phyloP scores from a whole-genome alignment of 169 alveolate species.

The Cryptosporidium bovis region DNA sequence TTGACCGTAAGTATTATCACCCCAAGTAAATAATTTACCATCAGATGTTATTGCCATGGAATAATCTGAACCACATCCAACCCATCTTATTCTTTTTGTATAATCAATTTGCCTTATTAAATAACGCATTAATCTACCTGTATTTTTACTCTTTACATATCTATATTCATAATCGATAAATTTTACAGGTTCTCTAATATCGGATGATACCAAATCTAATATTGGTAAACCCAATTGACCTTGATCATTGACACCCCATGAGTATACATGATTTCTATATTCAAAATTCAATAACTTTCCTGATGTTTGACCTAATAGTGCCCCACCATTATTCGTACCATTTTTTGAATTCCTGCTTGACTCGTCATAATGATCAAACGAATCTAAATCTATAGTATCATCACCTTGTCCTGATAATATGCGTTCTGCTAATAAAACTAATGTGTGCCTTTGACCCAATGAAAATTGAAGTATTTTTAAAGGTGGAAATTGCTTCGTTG shows the following conservation, averaged over 20 bases:
- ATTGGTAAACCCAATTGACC: constrained; percentile 61
- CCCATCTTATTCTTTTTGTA: constrained; percentile 74
- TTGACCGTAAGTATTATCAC: constrained; percentile 63
- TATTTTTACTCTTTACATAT: constrained; percentile 20
- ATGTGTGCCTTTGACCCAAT: constrained; percentile 64
- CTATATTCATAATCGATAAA: constrained; percentile 65
- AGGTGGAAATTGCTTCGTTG: constrained; percentile 73
- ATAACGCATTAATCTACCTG: constrained; percentile 50
- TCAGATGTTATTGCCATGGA: constrained; percentile 70
- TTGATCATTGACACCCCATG: constrained; percentile 70
- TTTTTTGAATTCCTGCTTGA: constrained; percentile 5
- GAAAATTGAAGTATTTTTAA: constrained; percentile 68
- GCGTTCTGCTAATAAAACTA: constrained; percentile 67
- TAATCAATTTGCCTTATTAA: constrained; percentile 61
- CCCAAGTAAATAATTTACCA: constrained; percentile 73
- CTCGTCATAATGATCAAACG: constrained; percentile 31
- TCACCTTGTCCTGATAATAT: constrained; percentile 67
- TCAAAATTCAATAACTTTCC: constrained; percentile 69
- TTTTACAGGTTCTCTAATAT: constrained; percentile 49
- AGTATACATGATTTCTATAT: constrained; percentile 70
- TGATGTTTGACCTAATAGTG: constrained; percentile 63
- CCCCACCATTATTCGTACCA: constrained; percentile 19
- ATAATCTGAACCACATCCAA: constrained; percentile 71
- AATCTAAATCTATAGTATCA: constrained; percentile 25
- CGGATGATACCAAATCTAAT: constrained; percentile 46